Base-by-base conservation (phyloP, 345 rosid species). In the Geranium brycei region DNA sequence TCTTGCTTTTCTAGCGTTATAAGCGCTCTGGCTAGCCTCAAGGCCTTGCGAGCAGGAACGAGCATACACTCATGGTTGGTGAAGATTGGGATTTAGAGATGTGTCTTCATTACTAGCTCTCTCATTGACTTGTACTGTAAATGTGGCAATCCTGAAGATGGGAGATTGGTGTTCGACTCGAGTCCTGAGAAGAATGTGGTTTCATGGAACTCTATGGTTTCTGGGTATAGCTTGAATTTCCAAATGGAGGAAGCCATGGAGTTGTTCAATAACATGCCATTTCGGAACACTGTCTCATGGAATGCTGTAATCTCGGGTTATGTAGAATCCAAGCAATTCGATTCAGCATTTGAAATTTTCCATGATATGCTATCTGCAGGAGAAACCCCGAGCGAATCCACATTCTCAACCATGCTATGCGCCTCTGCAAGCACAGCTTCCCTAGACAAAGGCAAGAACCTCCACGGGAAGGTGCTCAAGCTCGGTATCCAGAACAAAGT, bases 101-200 rank as follows among this genome's bases (percentile, higher is more conserved):
- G 79, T 71, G 68, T 75, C 53, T 85, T 69, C 47, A 31, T 81
- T 12, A 16, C 72, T 32, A 76, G 79, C 62, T 69, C 81, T 67
- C 75, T 82, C 13, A 67, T 85, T 68, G 87, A 85, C 15, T 66
- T 85, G 57, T 85, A 85, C 63, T 71, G 85, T 65, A 82, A 76
- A 68, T 78, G 84, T 56, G 77, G 80, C 35, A 63, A 81, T 65
- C 76, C 72, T 19, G 63, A 47, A 55, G 73, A 71, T 31, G 87
- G 78, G n/a, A 72, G 79, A 51, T 30, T 70, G 56, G 68, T 82
- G 57, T 83, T 82, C 13, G 77, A 81, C 62, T 72, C 72, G 0
- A 67, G 69, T n/a, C 17, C 41, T 19, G 68, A 60, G 38, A 82
- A 75, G 66, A 80, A 66, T 60, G 78, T 72, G 17, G 84, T 82